phyloP scores from a whole-genome alignment of 2,329 filamentous ascomycete genomes.

The Colletotrichum sp. region DNA sequence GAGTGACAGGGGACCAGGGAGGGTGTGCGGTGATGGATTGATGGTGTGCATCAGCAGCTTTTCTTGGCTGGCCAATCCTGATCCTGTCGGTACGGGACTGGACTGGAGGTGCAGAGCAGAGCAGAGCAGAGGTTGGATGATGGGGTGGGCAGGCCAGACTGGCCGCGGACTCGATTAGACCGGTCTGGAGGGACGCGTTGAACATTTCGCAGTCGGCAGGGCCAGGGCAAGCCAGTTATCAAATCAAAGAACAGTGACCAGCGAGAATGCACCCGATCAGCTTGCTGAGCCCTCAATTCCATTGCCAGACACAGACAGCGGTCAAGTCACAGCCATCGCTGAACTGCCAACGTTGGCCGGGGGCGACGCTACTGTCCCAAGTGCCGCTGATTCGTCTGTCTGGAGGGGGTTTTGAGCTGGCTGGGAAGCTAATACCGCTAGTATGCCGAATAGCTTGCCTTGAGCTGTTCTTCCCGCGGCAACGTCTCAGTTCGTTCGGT shows the following conservation, averaged over 20 bases:
- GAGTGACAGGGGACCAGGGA: background rate
- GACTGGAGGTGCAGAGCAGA: background rate
- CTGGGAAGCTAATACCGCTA: background rate
- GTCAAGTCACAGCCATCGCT: background rate
- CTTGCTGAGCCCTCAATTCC: background rate
- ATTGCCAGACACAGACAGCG: background rate
- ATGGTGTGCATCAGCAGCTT: slow-evolving; percentile 20
- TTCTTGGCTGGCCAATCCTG: slow-evolving; percentile 15
- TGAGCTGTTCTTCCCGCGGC: background rate
- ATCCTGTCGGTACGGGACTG: slow-evolving; percentile 2
- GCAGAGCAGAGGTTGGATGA: background rate
- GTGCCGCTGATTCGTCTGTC: background rate
- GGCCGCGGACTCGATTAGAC: background rate
- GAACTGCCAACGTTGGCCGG: background rate
- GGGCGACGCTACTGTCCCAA: background rate
- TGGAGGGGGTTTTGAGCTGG: background rate
- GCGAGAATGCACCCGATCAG: background rate
- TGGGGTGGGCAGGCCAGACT: background rate
- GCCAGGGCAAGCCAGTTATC: background rate
- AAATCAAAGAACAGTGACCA: background rate
- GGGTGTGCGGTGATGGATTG: background rate
- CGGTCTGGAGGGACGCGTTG: background rate
- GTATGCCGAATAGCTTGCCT: background rate
- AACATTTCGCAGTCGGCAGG: background rate
- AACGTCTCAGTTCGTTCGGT: slow-evolving; percentile 1